Evolutionary conservation across 2,329 filamentous ascomycete species (phyloP).

Genomic region (Penicillium sp.): DNA sequence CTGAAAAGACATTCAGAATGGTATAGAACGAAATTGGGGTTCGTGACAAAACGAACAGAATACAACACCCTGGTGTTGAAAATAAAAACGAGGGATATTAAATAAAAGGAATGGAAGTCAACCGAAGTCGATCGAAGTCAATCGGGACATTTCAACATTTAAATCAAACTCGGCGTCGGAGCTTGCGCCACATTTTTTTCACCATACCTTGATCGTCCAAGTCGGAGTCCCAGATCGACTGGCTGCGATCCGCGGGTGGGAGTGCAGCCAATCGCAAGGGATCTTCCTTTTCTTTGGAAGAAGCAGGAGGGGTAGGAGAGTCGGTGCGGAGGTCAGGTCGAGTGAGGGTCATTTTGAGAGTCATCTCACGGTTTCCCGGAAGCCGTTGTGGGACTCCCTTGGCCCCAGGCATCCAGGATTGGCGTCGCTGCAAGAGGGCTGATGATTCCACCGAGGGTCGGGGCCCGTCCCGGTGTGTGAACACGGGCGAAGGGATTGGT

Average conservation of each 20-base stretch:
- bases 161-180: conserved; percentile 32
- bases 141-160: not conserved
- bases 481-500: conserved; percentile 19
- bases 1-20: conserved; percentile 3
- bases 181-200: conserved; percentile 46
- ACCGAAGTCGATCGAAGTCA: not conserved
- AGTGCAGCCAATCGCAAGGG: conserved; percentile 57
- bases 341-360: conserved; percentile 90
- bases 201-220: conserved; percentile 39
- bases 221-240: conserved; percentile 45
- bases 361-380: conserved; percentile 78
- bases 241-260: conserved; percentile 43
- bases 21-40: not conserved
- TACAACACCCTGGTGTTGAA: not conserved
- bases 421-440: conserved; percentile 11
- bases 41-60: conserved; percentile 6
- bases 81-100: not conserved
- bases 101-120: not conserved
- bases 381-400: conserved; percentile 52
- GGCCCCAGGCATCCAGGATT: conserved; percentile 21
- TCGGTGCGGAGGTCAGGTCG: conserved; percentile 71
- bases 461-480: conserved; percentile 10
- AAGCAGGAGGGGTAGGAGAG: conserved; percentile 38
- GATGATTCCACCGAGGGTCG: conserved; percentile 19
- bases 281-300: conserved; percentile 61